Conservation (phyloP, 1,139 yeast species). For the Yamadazyma kanchanaburiensis region DNA sequence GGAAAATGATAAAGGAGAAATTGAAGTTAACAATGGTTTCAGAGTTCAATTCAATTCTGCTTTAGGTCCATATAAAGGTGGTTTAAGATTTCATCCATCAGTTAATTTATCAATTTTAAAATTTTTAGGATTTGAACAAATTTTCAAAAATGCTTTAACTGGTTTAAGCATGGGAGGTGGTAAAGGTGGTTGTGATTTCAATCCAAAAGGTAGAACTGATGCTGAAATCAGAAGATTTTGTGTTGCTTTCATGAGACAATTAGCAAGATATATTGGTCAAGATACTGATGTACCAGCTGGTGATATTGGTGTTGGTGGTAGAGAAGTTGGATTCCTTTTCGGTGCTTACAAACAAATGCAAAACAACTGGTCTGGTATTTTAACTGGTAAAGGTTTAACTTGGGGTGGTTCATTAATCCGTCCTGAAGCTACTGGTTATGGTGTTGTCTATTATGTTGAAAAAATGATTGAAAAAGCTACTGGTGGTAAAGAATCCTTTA, state of each 20-base stretch:
- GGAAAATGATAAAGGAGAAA: slow-evolving; percentile 92
- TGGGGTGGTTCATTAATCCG: slow-evolving; percentile 99
- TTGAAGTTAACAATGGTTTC: slow-evolving; percentile 95
- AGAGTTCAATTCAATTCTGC: slow-evolving; percentile 99
- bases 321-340: slow-evolving; percentile 80
- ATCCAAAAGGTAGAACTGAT: slow-evolving; percentile 93
- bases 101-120: slow-evolving; percentile 93
- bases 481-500: slow-evolving; percentile 80
- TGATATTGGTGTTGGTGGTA: slow-evolving; percentile 94
- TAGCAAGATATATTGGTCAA: slow-evolving; percentile 93
- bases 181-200: slow-evolving; percentile 98
- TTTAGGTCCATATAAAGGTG: slow-evolving; percentile 99
- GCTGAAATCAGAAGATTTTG: slow-evolving; percentile 96
- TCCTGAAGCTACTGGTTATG: slow-evolving; percentile 99
- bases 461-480: slow-evolving; percentile 96
- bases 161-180: slow-evolving; percentile 99
- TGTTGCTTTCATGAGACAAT: slow-evolving; percentile 91
- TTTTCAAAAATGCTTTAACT: slow-evolving; percentile 96
- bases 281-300: slow-evolving; percentile 98
- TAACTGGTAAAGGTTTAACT: slow-evolving; percentile 95
- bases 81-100: slow-evolving; percentile 95
- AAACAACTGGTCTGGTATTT: slow-evolving; percentile 95
- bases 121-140: slow-evolving; percentile 97
- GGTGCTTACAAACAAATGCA: slow-evolving; percentile 94
- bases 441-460: slow-evolving; percentile 94